phyloP scores from a whole-genome alignment of 164 flowering plant genomes.

The Aristolochia fimbriata region DNA sequence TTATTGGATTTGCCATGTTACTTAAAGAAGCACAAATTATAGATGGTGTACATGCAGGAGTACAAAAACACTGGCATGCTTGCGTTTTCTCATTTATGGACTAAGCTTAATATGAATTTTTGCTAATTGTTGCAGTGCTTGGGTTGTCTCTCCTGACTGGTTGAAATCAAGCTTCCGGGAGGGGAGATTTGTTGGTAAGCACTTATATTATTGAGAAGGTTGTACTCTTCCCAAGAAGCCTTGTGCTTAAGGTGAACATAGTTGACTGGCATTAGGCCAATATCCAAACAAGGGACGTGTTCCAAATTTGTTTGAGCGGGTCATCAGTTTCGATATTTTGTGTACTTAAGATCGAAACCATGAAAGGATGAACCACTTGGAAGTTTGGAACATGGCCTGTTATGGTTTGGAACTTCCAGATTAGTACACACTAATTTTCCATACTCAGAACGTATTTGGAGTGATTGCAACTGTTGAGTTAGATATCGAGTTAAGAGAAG shows the following conservation, averaged over 20 bases:
- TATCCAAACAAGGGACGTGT: neutral
- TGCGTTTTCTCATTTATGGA: neutral
- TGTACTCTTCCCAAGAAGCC: neutral
- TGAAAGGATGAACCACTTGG: neutral
- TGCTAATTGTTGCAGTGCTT: conserved; percentile 45
- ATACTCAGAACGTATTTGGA: no score
- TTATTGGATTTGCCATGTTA: neutral
- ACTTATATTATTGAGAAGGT: neutral
- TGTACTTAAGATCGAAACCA: neutral
- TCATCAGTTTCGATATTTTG: neutral
- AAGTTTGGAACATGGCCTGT: no score
- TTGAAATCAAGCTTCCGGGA: conserved; percentile 59
- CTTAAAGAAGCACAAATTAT: neutral
- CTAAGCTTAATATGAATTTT: neutral
- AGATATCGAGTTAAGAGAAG: no score
- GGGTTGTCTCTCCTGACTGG: conserved; percentile 77
- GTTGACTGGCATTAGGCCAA: neutral
- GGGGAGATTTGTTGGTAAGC: conserved; percentile 61
- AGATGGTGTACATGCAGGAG: neutral
- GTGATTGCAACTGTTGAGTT: no score
- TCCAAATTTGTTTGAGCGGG: neutral
- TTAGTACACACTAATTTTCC: no score
- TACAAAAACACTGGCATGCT: neutral
- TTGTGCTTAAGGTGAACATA: neutral
- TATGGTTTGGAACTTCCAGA: no score